phyloP scores from a whole-genome alignment of 306 rosid species.

The Mimosa pudica region DNA sequence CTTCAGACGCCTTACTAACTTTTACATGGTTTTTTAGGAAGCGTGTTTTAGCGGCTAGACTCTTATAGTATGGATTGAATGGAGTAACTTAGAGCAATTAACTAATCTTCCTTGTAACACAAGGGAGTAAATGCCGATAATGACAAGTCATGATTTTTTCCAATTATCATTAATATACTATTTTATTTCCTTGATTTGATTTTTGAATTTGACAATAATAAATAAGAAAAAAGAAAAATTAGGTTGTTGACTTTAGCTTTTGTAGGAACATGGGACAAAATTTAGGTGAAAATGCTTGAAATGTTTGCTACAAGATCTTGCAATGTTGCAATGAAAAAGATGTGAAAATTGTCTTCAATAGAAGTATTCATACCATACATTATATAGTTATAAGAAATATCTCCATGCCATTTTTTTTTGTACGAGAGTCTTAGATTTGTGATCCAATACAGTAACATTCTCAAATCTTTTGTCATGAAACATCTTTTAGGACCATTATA shows the following conservation, averaged over 20 bases:
- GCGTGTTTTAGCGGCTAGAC: too few species aligned
- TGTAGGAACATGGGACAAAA: not conserved
- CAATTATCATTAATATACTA: conserved; percentile 15
- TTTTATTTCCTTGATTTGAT: conserved; percentile 19
- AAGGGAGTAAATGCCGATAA: not conserved
- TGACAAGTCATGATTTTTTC: conserved; percentile 15
- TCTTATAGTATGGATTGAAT: too few species aligned
- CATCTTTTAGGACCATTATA: conserved; percentile 17
- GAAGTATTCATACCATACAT: not conserved
- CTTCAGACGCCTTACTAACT: too few species aligned
- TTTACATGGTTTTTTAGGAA: too few species aligned
- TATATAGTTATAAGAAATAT: not conserved
- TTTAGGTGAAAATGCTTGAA: not conserved
- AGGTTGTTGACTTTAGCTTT: not conserved
- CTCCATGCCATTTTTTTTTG: not conserved
- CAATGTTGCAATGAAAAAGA: not conserved
- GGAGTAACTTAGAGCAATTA: not conserved
- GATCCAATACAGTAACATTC: not conserved
- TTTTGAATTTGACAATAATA: conserved; percentile 1
- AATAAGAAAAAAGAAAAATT: conserved; percentile 4
- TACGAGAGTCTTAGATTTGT: not conserved
- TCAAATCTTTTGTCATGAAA: conserved; percentile 1
- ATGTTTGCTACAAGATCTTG: not conserved
- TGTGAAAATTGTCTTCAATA: not conserved
- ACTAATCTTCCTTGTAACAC: conserved; percentile 25